Percentiles rank a stretch among this genome's conserved stretches.
Evolutionary conservation across 345 rosid species (phyloP).

Genomic region (Salix purpurea): DNA sequence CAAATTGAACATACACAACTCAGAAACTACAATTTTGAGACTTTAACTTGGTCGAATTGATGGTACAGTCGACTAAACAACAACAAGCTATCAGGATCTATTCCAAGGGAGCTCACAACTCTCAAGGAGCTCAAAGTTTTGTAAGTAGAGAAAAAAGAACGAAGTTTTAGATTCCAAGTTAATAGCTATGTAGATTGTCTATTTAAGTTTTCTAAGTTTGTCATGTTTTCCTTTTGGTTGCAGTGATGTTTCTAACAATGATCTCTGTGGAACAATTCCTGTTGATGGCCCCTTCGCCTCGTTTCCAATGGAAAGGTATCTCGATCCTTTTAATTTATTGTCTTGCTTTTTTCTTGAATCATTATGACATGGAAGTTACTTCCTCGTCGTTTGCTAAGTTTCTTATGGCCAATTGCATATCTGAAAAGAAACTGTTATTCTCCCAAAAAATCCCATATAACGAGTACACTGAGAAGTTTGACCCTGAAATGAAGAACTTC

Average conservation of each 20-base stretch:
- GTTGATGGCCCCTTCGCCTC: slow-evolving; percentile 62
- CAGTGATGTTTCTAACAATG: slow-evolving; percentile 69
- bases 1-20: neutral
- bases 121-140: slow-evolving; percentile 55
- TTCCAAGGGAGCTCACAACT: slow-evolving; percentile 58
- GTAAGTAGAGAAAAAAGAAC: slow-evolving; percentile 37
- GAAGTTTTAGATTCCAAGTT: neutral
- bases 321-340: neutral
- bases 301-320: slow-evolving; percentile 56
- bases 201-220: neutral
- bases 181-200: neutral
- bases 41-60: slow-evolving; percentile 11
- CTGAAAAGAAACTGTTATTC: neutral
- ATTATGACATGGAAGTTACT: neutral
- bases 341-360: neutral
- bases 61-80: slow-evolving; percentile 52
- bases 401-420: neutral
- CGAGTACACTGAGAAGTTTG: neutral
- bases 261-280: slow-evolving; percentile 69
- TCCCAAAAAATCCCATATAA: neutral
- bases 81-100: slow-evolving; percentile 58
- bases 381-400: neutral
- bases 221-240: slow-evolving; percentile 9
- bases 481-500: neutral
- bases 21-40: neutral